Evolutionary conservation across 805 yeast species (phyloP), one percentile per base, ranked within the genome.

Genomic region (Candida anglica): DNA sequence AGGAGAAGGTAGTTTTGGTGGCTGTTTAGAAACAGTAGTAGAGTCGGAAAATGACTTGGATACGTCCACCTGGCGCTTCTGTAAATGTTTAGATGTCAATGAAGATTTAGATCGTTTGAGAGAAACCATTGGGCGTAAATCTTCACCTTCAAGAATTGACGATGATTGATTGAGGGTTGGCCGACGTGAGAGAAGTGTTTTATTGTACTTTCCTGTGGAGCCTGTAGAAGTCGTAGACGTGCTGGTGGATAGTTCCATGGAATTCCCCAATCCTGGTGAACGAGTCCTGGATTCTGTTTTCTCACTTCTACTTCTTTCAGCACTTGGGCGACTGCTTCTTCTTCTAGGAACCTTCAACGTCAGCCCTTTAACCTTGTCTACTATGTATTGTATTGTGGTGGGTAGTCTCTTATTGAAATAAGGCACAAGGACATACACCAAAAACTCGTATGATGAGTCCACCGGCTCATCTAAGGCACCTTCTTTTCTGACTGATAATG

Each of bases 341-440:
- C 32, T 38, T 11, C 40, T 20, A 10, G 13, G 46, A 15, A 52
- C 34, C 27, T 63, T 64, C 41, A 70, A 46, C 24, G 55, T 64
- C 48, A 71, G 73, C 10, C 72, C 74, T 38, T 73, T 76, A 30
- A 77, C 58, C 34, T 67, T 71, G 15, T 63, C 63, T 5, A 74
- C 57, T 15, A 75, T 54, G 38, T 66, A 69, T 31, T 63, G 64
- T 6, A 74, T 66, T 3, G 71, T 53, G 26, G 56, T 44, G 0
- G 83, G 82, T 3, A 75, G 51, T 38, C 58, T 67, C 36, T 66
- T 68, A 32, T 62, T 70, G 47, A 62, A 78, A 50, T 69, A 75
- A 0, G 83, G 82, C 1, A 77, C 62, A 3, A 78, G 38, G 6
- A 77, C 74, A 40, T 69, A 71, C 3, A 69, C 74, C 24, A 74